These are phyloP conservation scores for Gloeostereum incarnatum DNA, from an alignment of 768 basidiomycete genomes.

Conservation along the genomic window DNA sequence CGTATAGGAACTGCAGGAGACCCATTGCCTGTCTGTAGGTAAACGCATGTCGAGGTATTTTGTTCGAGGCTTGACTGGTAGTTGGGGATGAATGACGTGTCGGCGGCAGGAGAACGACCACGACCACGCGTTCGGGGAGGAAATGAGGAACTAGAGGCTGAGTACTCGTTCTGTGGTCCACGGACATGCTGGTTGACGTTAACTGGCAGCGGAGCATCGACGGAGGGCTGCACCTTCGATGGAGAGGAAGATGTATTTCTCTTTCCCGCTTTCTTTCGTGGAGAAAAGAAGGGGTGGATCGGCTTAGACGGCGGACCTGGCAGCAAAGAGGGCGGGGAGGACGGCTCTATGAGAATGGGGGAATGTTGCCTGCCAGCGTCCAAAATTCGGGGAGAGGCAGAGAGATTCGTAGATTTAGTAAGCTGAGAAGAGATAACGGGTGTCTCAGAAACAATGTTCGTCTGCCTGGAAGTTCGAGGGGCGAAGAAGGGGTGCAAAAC, in stretches of 20 bases:
- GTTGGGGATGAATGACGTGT: background rate
- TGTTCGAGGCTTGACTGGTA: background rate
- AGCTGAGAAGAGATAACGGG: too few relatives aligned
- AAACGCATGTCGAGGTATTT: background rate
- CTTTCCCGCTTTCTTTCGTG: constrained; percentile 15
- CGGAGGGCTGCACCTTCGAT: constrained; percentile 2
- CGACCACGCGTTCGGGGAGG: constrained; percentile 2
- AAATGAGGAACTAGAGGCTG: constrained; percentile 5
- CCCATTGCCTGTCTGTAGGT: background rate
- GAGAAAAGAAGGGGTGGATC: constrained; percentile 37
- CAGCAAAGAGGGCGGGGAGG: too few relatives aligned
- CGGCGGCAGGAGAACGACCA: background rate
- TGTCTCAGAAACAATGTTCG: too few relatives aligned
- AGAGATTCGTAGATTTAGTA: too few relatives aligned
- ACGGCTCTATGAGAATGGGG: too few relatives aligned
- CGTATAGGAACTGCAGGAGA: background rate
- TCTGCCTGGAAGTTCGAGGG: too few relatives aligned
- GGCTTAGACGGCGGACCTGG: constrained; percentile 20
- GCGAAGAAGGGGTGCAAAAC: too few relatives aligned
- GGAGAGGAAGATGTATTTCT: constrained; percentile 3
- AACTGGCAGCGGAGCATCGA: constrained; percentile 37
- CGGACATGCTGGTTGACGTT: constrained; percentile 49
- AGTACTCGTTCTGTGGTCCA: constrained; percentile 39
- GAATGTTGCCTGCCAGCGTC: too few relatives aligned
- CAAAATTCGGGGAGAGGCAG: too few relatives aligned